phyloP scores from a whole-genome alignment of 2,329 filamentous ascomycete genomes.

The Cercospora janseana region DNA sequence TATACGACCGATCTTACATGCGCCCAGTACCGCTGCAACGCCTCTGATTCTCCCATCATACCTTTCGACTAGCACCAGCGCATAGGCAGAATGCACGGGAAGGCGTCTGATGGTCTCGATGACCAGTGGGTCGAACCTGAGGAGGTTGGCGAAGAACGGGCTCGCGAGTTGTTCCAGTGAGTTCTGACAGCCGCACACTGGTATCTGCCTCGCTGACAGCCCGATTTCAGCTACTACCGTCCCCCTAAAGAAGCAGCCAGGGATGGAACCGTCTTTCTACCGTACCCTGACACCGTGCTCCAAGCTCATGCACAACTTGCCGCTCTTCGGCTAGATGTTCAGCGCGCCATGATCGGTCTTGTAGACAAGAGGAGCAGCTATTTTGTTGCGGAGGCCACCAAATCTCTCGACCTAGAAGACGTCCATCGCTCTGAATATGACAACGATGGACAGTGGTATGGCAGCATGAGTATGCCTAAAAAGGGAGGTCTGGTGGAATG shows the following conservation, averaged over 20 bases:
- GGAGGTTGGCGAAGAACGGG: conserved; percentile 27
- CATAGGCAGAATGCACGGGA: conserved; percentile 1
- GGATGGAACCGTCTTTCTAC: conserved; percentile 21
- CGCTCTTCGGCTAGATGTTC: conserved; percentile 48
- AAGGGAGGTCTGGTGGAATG: conserved; percentile 58
- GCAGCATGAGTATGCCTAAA: conserved; percentile 56
- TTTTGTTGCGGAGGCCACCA: conserved; percentile 54
- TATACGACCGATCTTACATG: too few relatives aligned
- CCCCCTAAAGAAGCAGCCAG: conserved; percentile 24
- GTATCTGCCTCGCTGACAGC: background rate
- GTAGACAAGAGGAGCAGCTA: conserved; percentile 51
- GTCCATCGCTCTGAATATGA: conserved; percentile 25
- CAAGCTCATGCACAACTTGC: conserved; percentile 52
- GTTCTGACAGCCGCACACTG: background rate
- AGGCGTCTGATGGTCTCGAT: conserved; percentile 14
- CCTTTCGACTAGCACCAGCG: background rate
- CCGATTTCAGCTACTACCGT: conserved; percentile 22
- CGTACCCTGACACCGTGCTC: conserved; percentile 41
- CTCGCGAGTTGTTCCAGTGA: conserved; percentile 28
- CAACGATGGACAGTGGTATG: conserved; percentile 38
- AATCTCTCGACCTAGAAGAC: conserved; percentile 43
- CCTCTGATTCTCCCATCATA: too few relatives aligned
- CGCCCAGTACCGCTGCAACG: too few relatives aligned
- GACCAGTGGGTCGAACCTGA: conserved; percentile 25
- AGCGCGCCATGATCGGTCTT: conserved; percentile 53